Percentiles rank a stretch among this genome's conserved stretches.
phyloP scores from a whole-genome alignment of 2,329 filamentous ascomycete genomes.

The Lasiodiplodia sp. region DNA sequence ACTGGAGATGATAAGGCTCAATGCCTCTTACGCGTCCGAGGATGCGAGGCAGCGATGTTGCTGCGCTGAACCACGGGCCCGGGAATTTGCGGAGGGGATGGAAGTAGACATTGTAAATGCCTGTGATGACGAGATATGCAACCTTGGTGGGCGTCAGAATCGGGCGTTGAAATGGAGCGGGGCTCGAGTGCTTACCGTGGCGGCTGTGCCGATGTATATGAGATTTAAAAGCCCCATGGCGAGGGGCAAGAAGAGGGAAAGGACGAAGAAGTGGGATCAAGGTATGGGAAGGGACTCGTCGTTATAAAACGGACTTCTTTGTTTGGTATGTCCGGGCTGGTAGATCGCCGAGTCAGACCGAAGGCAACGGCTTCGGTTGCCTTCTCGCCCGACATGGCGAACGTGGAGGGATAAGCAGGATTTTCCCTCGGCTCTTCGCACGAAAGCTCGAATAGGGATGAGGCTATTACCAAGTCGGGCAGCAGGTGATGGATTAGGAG shows the following conservation, averaged over 20 bases:
- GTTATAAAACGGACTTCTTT: conserved; percentile 15
- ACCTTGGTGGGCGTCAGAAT: not conserved
- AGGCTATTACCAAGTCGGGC: conserved; percentile 5
- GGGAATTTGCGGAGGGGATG: conserved; percentile 29
- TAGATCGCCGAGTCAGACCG: conserved; percentile 16
- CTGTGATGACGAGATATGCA: conserved; percentile 15
- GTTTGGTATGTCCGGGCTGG: not conserved
- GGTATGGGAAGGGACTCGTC: not conserved
- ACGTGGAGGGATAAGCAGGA: not conserved
- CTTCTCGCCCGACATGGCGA: not conserved
- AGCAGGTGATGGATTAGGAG: not conserved
- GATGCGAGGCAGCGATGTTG: conserved; percentile 19
- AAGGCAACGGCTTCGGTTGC: not conserved
- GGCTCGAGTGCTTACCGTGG: conserved; percentile 6
- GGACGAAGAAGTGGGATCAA: not conserved
- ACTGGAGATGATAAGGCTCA: conserved; percentile 36
- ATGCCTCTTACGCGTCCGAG: conserved; percentile 17
- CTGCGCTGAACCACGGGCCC: conserved; percentile 25
- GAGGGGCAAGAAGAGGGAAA: not conserved
- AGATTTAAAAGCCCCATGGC: conserved; percentile 23
- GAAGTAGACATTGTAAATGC: conserved; percentile 28
- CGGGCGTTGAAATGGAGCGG: not conserved
- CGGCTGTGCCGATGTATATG: conserved; percentile 2
- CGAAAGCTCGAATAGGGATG: conserved; percentile 19
- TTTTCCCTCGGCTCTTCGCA: conserved; percentile 5